Percentiles rank a stretch among this genome's conserved stretches.
phyloP scores from a whole-genome alignment of 164 flowering plant species.

The Aristolochia contorta region DNA sequence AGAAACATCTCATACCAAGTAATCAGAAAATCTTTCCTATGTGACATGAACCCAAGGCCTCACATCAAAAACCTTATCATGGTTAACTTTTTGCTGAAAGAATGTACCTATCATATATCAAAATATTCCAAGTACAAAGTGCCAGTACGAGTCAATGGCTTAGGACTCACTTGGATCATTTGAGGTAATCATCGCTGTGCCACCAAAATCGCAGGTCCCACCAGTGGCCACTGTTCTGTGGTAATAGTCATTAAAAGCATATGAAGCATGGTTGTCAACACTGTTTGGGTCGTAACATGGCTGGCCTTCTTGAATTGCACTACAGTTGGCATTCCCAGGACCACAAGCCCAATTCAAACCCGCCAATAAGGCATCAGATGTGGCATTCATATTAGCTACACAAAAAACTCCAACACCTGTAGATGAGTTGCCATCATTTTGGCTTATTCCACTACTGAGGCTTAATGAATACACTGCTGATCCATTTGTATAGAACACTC shows the following conservation, averaged over 20 bases:
- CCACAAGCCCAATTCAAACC: slow-evolving; percentile 97
- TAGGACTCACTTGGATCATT: slow-evolving; percentile 73
- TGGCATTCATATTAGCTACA: slow-evolving; percentile 51
- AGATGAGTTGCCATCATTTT: slow-evolving; percentile 35
- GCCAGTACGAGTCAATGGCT: too few species aligned
- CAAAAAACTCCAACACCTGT: slow-evolving; percentile 40
- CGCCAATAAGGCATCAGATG: slow-evolving; percentile 35
- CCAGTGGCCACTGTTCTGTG: slow-evolving; percentile 54
- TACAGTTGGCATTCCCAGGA: slow-evolving; percentile 64
- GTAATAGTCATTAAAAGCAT: slow-evolving; percentile 86
- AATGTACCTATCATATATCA: too few species aligned
- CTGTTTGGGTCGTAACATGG: slow-evolving; percentile 63
- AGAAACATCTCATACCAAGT: too few species aligned
- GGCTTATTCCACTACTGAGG: slow-evolving; percentile 20
- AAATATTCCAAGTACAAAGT: too few species aligned
- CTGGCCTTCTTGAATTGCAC: slow-evolving; percentile 60
- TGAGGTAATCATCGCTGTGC: slow-evolving; percentile 50
- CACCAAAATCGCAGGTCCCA: slow-evolving; percentile 84
- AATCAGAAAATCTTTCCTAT: too few species aligned
- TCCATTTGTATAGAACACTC: slow-evolving; percentile 51
- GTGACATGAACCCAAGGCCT: too few species aligned
- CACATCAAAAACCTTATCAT: too few species aligned
- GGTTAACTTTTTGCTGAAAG: too few species aligned
- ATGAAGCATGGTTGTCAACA: slow-evolving; percentile 62
- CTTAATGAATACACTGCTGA: slow-evolving; percentile 42